Conservation (phyloP, 768 basidiomycete species). For the Naganishia kalamii region DNA sequence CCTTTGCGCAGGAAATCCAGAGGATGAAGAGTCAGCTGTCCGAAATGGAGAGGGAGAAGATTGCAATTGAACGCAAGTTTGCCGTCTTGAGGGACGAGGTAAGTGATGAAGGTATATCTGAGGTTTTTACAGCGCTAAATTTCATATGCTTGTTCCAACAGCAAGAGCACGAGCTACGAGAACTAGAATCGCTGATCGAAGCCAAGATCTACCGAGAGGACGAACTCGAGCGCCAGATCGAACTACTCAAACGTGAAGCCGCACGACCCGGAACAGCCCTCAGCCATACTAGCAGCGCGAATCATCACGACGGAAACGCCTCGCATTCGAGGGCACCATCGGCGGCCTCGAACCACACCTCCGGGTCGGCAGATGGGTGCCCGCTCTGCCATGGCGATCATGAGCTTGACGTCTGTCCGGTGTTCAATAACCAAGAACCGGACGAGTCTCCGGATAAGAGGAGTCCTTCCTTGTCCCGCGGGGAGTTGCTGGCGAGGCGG, state of each 20-base stretch:
- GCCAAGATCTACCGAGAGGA: conserved; percentile 62
- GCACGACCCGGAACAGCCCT: not conserved
- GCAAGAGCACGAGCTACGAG: conserved; percentile 86
- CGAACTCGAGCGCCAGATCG: conserved; percentile 38
- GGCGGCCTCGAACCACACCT: conserved; percentile 7
- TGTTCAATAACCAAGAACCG: conserved; percentile 32
- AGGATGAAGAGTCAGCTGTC: not conserved
- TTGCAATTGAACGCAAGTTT: conserved; percentile 10
- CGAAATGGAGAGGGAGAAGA: conserved; percentile 15
- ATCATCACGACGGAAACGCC: not conserved
- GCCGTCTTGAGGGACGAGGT: not conserved
- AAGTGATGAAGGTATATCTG: no score
- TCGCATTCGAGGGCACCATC: not conserved
- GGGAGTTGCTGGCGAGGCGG: not conserved
- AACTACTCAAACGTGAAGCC: conserved; percentile 29
- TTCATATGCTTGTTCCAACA: no score
- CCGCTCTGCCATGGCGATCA: conserved; percentile 42
- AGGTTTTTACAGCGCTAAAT: no score
- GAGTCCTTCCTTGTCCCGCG: not conserved
- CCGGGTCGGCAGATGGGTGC: conserved; percentile 28
- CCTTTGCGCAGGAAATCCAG: not conserved
- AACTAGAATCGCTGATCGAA: conserved; percentile 88
- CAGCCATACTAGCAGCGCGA: not conserved
- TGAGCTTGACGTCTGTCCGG: conserved; percentile 41
- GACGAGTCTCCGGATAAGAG: conserved; percentile 20